Percentiles rank a stretch among this genome's conserved stretches.
Evolutionary conservation across 441 rosid genomes (phyloP).

Genomic region (Populus tomentosa): DNA sequence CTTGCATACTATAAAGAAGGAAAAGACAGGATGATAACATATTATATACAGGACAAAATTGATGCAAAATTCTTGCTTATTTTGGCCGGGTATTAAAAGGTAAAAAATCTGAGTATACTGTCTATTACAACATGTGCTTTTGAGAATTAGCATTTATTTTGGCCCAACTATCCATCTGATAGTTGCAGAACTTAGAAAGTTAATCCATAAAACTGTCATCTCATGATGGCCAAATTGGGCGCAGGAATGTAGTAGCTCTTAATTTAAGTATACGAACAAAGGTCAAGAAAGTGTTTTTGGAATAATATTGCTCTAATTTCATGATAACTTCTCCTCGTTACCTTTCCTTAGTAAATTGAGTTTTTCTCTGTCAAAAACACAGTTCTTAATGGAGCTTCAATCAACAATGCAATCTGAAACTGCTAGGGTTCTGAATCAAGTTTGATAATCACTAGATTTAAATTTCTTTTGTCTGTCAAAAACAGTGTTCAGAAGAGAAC

Average conservation of each 20-base stretch:
- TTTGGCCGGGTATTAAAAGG: background rate
- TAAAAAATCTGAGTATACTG: too few relatives aligned
- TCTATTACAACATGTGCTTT: background rate
- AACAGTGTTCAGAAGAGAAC: background rate
- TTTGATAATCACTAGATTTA: background rate
- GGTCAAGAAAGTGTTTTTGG: background rate
- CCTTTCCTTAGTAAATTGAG: background rate
- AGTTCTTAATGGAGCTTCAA: background rate
- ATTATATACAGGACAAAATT: background rate
- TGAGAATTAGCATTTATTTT: background rate
- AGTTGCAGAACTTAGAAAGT: background rate
- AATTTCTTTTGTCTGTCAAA: too few relatives aligned
- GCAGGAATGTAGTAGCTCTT: background rate
- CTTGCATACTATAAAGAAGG: slow-evolving; percentile 51
- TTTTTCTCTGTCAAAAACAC: background rate
- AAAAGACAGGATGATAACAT: background rate
- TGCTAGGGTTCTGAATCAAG: background rate
- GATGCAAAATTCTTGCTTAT: background rate
- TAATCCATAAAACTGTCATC: background rate
- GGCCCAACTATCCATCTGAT: background rate
- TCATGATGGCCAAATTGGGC: background rate
- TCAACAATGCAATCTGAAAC: background rate
- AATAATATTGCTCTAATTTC: background rate
- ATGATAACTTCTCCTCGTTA: background rate
- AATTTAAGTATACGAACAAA: background rate